These are phyloP conservation scores for Thermomyces lanuginosus DNA, from an alignment of 2,329 filamentous ascomycete species.

Conservation along the genomic window DNA sequence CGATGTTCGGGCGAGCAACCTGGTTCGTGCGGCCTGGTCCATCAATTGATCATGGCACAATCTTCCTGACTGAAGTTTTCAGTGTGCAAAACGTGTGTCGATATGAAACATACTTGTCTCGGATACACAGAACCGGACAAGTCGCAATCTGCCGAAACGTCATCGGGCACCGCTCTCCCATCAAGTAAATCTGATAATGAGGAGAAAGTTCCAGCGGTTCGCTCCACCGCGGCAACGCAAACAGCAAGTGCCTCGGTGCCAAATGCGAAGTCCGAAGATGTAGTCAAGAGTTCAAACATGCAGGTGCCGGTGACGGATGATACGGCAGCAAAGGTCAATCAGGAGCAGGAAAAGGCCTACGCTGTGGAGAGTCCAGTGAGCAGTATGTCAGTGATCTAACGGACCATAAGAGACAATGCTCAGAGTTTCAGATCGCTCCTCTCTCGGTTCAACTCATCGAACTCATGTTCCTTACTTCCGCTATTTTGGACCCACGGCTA, in stretches of 20 bases:
- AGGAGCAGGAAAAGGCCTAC: constrained; percentile 9
- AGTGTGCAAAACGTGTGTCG: constrained; percentile 54
- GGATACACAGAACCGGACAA: constrained; percentile 43
- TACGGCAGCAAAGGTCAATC: constrained; percentile 4
- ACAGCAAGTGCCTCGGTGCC: constrained; percentile 7
- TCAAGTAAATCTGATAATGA: no score
- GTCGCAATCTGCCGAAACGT: constrained; percentile 14
- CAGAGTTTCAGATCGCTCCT: constrained; percentile 18
- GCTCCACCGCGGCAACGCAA: no score
- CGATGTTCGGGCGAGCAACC: constrained; percentile 59
- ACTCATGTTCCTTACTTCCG: constrained; percentile 64
- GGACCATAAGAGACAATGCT: not conserved
- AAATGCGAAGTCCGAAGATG: constrained; percentile 8
- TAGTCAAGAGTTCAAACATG: constrained; percentile 10
- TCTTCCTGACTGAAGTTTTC: constrained; percentile 4
- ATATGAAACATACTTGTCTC: constrained; percentile 52
- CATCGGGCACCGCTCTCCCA: constrained; percentile 8
- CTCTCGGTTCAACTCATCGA: constrained; percentile 19
- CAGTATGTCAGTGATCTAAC: constrained; percentile 13
- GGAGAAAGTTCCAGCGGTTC: no score
- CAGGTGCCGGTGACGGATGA: constrained; percentile 6
- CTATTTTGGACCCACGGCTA: constrained; percentile 81
- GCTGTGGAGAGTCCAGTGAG: constrained; percentile 21
- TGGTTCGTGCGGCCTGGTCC: constrained; percentile 14
- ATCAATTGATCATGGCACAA: not conserved